phyloP scores from a whole-genome alignment of 164 flowering plant species.

The Paratinospora sagittata region DNA sequence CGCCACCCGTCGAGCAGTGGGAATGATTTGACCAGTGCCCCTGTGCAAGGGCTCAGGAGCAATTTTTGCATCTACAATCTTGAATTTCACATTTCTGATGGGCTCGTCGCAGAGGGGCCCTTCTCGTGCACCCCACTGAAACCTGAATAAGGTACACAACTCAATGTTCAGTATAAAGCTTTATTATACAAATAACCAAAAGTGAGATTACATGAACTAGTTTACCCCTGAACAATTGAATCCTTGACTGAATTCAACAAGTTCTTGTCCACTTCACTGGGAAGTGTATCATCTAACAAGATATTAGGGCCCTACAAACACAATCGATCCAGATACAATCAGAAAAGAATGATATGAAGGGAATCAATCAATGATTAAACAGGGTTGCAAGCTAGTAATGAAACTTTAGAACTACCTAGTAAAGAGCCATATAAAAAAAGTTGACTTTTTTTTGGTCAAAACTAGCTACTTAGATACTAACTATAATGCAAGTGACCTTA shows the following conservation, averaged over 20 bases:
- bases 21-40: constrained; percentile 96
- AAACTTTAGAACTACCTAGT: background rate
- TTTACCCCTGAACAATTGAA: constrained; percentile 98
- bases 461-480: background rate
- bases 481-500: constrained; percentile 16
- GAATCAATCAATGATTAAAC: background rate
- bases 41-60: constrained; percentile 90
- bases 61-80: constrained; percentile 93
- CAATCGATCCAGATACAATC: background rate
- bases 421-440: background rate
- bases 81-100: constrained; percentile 93
- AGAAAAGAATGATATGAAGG: background rate
- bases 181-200: background rate
- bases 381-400: background rate
- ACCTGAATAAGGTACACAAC: constrained; percentile 37
- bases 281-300: constrained; percentile 85
- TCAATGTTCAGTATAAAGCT: background rate
- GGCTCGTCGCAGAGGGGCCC: constrained; percentile 99
- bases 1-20: constrained; percentile 96
- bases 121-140: constrained; percentile 99
- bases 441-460: background rate
- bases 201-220: background rate
- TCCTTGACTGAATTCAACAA: constrained; percentile 85
- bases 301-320: constrained; percentile 88
- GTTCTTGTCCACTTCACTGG: constrained; percentile 92